These are phyloP conservation scores for Kwoniella sp. DNA, from an alignment of 768 basidiomycete species.

Conservation along the genomic window DNA sequence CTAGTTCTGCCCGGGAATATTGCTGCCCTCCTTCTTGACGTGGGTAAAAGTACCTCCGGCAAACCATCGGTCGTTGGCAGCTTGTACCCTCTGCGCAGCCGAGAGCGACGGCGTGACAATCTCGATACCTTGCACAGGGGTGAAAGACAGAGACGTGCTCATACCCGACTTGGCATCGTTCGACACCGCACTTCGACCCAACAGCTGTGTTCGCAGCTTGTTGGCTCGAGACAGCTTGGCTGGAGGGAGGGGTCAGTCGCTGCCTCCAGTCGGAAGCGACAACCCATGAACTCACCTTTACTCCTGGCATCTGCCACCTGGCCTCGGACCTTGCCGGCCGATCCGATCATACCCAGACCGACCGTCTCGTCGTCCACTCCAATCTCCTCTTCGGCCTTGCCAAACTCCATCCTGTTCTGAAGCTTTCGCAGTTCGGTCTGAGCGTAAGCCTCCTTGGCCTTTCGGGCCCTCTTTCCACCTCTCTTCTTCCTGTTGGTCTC, in stretches of 20 bases:
- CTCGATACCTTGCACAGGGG: constrained; percentile 97
- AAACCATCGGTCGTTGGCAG: constrained; percentile 97
- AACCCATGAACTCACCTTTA: constrained; percentile 60
- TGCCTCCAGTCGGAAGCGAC: neutral
- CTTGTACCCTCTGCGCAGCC: constrained; percentile 73
- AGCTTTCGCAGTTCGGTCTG: constrained; percentile 94
- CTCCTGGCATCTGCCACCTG: constrained; percentile 82
- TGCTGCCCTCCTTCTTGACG: constrained; percentile 44
- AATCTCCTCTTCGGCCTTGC: constrained; percentile 90
- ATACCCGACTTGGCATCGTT: constrained; percentile 68
- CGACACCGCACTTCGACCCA: constrained; percentile 66
- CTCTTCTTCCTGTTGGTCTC: constrained; percentile 90
- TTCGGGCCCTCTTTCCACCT: constrained; percentile 95
- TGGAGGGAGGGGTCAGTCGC: constrained; percentile 44
- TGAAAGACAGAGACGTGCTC: constrained; percentile 86
- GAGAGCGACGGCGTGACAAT: constrained; percentile 73
- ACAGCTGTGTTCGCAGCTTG: constrained; percentile 78
- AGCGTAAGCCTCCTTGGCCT: constrained; percentile 97
- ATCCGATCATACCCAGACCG: constrained; percentile 94
- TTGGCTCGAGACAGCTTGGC: constrained; percentile 95
- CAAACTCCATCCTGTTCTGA: constrained; percentile 95
- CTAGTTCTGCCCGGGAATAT: constrained; percentile 28
- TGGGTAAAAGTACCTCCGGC: constrained; percentile 54
- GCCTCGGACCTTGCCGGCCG: constrained; percentile 83
- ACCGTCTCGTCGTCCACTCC: constrained; percentile 97